Base-by-base conservation (phyloP, 2,329 filamentous ascomycete species). In the Talaromyces sp. region DNA sequence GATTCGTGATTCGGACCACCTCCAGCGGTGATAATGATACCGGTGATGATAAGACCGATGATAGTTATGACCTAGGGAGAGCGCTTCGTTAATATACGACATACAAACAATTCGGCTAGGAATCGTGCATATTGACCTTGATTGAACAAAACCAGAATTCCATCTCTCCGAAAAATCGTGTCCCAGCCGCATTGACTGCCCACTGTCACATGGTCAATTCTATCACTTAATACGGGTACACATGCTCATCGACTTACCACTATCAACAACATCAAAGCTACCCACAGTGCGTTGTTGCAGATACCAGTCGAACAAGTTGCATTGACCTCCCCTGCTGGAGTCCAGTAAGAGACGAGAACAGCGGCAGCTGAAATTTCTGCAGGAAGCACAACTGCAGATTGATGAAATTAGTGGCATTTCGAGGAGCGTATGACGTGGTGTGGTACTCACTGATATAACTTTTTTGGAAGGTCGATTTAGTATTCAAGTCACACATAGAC, bases 311-410 rank as follows among this genome's bases (percentile, higher is more conserved):
- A 66, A 19, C 67, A 69, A 3, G 67, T 68, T 6, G 67, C 65
- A 59, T 67, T 62, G 14, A 81, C 73, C 54, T 79, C 77, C 61
- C 82, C 76, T 41, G 71, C 70, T 8, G 77, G 73, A 13, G 76
- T 71, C 88, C 88, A 90, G 72, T 85, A 89, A 66, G 85, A 77
- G 67, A 90, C 87, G 39, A 90, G 80, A 16, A 89, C 82, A 50
- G 85, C 83, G 14, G 87, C 86, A 10, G 88, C 88, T 0, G 85
- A 86, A 66, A 90, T 87, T 75, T 90, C 88, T 65, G 85, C 58
- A 52, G 67, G 67, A 3, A 68, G 54, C 9, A 68, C 67, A 19
- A 68, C 67, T 68, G 27, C 13, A 39, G 43, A 13, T 3, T 4
- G 43, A 3, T 52, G 24, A 9, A n/a, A n/a, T 52, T 16, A 52